Conservation (phyloP, 352 stramenopile species). For the Globisporangium nagaii region DNA sequence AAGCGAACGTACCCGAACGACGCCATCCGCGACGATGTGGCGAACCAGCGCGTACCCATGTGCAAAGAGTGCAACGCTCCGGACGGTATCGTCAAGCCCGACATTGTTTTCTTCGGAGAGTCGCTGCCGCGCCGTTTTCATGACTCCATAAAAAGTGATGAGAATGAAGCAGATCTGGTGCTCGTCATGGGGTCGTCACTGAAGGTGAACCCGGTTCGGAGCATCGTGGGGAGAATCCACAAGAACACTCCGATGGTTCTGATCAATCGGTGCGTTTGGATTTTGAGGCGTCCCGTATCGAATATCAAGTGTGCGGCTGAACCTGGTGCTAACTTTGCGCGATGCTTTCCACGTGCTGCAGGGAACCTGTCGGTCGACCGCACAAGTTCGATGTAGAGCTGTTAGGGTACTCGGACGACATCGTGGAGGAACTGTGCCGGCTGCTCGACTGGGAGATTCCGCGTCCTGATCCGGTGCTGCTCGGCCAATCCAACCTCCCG, state of each 20-base stretch:
- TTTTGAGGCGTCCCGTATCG: background rate
- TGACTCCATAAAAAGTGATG: conserved; percentile 74
- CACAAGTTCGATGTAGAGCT: conserved; percentile 85
- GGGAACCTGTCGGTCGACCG: conserved; percentile 72
- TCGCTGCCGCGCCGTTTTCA: conserved; percentile 89
- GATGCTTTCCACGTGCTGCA: conserved; percentile 7
- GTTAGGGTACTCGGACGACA: conserved; percentile 81
- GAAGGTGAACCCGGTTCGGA: conserved; percentile 94
- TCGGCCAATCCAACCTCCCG: conserved; percentile 57
- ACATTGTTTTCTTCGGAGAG: conserved; percentile 99
- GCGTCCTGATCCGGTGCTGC: conserved; percentile 54
- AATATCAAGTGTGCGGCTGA: too few species aligned
- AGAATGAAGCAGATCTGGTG: conserved; percentile 90
- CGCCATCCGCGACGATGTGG: conserved; percentile 82
- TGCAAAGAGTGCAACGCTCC: conserved; percentile 53
- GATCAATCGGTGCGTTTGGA: conserved; percentile 55
- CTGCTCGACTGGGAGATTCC: conserved; percentile 76
- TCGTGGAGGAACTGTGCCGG: conserved; percentile 75
- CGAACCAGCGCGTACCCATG: conserved; percentile 77
- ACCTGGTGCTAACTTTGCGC: too few species aligned
- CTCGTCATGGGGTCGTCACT: conserved; percentile 99
- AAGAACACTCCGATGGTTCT: conserved; percentile 82
- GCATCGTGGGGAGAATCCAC: conserved; percentile 78
- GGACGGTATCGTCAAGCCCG: conserved; percentile 95
- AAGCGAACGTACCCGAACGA: conserved; percentile 72